phyloP scores from a whole-genome alignment of 257 asterid genomes.

The Cynanchum wilfordii region DNA sequence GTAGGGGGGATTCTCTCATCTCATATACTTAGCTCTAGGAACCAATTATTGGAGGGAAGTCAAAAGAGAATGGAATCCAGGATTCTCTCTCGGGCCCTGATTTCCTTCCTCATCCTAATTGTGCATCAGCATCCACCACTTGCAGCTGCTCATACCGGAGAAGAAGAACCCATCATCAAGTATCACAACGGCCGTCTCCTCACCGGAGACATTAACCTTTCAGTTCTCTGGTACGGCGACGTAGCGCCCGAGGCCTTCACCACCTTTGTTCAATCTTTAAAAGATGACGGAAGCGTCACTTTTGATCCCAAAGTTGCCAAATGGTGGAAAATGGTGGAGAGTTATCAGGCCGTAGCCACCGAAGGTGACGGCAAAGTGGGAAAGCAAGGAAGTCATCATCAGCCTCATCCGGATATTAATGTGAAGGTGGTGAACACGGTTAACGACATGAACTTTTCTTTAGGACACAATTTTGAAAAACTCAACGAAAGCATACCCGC shows the following conservation, averaged over 20 bases:
- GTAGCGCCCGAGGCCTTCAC: neutral
- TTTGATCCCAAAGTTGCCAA: constrained; percentile 10
- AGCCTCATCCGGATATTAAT: neutral
- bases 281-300: neutral
- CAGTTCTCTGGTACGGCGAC: constrained; percentile 9
- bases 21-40: neutral
- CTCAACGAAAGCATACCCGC: neutral
- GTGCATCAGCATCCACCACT: neutral
- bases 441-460: neutral
- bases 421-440: constrained; percentile 1
- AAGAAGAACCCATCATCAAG: neutral
- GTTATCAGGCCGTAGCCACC: constrained; percentile 4
- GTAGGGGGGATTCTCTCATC: neutral
- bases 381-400: neutral
- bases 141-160: neutral
- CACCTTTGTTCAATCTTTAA: constrained; percentile 3
- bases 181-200: constrained; percentile 16
- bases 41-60: neutral
- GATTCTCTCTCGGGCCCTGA: constrained; percentile 6
- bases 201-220: constrained; percentile 8
- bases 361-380: neutral
- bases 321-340: constrained; percentile 13
- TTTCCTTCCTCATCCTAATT: neutral
- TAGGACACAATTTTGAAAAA: neutral
- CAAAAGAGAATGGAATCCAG: constrained; percentile 5